Evolutionary conservation across 2,329 filamentous ascomycete genomes (phyloP).

Genomic region (Dothideomycetes sp.): DNA sequence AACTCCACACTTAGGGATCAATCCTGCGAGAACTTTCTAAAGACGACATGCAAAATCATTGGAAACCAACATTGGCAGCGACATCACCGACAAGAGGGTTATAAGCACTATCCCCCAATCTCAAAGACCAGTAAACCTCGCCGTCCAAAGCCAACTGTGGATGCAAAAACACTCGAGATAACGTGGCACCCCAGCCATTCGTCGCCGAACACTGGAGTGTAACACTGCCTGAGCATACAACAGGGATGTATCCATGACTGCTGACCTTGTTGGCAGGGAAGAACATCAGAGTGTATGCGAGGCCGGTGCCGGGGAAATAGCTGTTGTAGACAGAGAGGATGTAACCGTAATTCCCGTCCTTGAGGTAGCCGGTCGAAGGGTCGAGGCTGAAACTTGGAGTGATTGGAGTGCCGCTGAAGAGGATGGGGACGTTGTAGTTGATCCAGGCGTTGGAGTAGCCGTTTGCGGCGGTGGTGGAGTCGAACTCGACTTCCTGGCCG

Average conservation of each 20-base stretch:
- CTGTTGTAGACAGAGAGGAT: conserved; percentile 7
- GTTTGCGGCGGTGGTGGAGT: background rate
- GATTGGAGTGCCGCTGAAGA: background rate
- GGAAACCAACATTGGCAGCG: conserved; percentile 2
- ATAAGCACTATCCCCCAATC: background rate
- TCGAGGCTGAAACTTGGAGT: conserved; percentile 1
- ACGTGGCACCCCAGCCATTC: background rate
- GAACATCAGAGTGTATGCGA: conserved; percentile 6
- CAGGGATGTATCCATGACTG: conserved; percentile 2
- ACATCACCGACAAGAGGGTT: background rate
- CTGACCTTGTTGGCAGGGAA: conserved; percentile 5
- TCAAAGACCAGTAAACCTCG: conserved; percentile 1
- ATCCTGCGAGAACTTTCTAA: too few species aligned
- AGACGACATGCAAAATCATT: background rate
- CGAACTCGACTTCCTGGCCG: conserved; percentile 5
- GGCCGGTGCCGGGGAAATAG: background rate
- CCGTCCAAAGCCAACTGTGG: background rate
- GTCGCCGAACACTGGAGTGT: background rate
- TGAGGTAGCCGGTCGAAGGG: background rate
- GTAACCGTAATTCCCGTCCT: conserved; percentile 4
- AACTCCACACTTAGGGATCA: too few species aligned
- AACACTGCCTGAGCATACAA: background rate
- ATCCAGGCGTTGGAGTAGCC: conserved; percentile 1
- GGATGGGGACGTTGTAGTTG: background rate
- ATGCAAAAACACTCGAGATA: background rate